Conservation (phyloP, 129 eudicot species). For the Saposhnikovia divaricata region DNA sequence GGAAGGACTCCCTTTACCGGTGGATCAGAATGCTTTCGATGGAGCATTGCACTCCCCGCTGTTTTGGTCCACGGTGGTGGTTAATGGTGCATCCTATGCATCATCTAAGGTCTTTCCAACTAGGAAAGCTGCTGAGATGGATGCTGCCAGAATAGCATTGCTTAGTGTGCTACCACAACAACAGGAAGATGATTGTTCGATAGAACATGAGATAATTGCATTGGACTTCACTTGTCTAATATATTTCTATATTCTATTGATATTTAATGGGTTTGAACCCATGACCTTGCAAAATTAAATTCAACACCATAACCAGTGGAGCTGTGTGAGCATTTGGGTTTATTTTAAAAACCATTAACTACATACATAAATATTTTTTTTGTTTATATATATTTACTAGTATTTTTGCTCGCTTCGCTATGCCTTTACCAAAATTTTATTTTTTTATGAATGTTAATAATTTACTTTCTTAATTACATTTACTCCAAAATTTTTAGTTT, state of each 20-base stretch:
- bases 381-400: too few species aligned
- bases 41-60: conserved; percentile 31
- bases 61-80: conserved; percentile 34
- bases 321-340: too few species aligned
- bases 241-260: background rate
- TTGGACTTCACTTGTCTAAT: background rate
- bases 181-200: conserved; percentile 25
- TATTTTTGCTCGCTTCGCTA: too few species aligned
- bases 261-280: background rate
- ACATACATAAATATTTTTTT: too few species aligned
- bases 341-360: too few species aligned
- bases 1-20: conserved; percentile 23
- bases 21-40: conserved; percentile 33
- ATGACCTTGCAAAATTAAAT: too few species aligned
- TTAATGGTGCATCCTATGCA: conserved; percentile 33
- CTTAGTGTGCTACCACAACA: conserved; percentile 6
- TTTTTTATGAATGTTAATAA: too few species aligned
- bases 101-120: conserved; percentile 27
- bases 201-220: conserved; percentile 31
- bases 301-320: too few species aligned
- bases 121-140: conserved; percentile 37
- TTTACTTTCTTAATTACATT: too few species aligned
- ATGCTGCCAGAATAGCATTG: conserved; percentile 45
- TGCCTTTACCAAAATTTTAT: too few species aligned
- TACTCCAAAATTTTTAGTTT: too few species aligned